Evolutionary conservation across 352 stramenopile genomes (phyloP).

Genomic region (Globisporangium mamillatum): DNA sequence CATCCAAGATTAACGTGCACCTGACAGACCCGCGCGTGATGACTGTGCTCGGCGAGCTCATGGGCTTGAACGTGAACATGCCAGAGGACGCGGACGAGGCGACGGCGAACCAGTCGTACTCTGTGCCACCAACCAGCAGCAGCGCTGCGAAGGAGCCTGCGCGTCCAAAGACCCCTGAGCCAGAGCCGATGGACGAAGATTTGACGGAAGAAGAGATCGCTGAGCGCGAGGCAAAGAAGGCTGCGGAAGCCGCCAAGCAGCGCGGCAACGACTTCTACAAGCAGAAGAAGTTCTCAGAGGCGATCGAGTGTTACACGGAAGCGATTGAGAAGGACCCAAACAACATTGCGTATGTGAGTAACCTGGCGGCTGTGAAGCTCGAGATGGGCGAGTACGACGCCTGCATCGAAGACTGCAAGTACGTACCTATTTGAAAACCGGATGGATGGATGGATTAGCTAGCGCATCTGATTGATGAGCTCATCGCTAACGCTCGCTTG

Average conservation of each 20-base stretch:
- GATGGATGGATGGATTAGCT: not conserved
- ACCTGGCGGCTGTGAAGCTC: slow-evolving; percentile 97
- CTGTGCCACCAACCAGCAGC: slow-evolving; percentile 19
- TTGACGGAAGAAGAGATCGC: slow-evolving; percentile 84
- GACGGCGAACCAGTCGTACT: slow-evolving; percentile 19
- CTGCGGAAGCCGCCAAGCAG: slow-evolving; percentile 91
- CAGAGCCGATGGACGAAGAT: slow-evolving; percentile 82
- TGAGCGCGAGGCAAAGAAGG: slow-evolving; percentile 53
- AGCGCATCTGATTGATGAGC: not conserved
- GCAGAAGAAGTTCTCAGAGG: slow-evolving; percentile 94
- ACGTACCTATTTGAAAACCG: slow-evolving; percentile 24
- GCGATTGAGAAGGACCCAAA: slow-evolving; percentile 93
- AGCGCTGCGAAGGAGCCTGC: slow-evolving; percentile 29
- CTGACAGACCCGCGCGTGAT: slow-evolving; percentile 84
- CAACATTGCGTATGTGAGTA: slow-evolving; percentile 97
- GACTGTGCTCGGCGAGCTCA: slow-evolving; percentile 83
- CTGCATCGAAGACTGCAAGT: slow-evolving; percentile 93
- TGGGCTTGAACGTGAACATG: slow-evolving; percentile 83
- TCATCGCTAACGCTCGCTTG: slow-evolving; percentile 2
- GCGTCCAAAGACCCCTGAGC: slow-evolving; percentile 33
- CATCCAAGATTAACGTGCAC: slow-evolving; percentile 73
- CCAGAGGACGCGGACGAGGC: slow-evolving; percentile 50
- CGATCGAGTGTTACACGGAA: slow-evolving; percentile 94
- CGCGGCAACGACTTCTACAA: slow-evolving; percentile 98
- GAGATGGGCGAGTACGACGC: slow-evolving; percentile 95